phyloP scores from a whole-genome alignment of 148 eudicot genomes.

The Fagopyrum tataricum region DNA sequence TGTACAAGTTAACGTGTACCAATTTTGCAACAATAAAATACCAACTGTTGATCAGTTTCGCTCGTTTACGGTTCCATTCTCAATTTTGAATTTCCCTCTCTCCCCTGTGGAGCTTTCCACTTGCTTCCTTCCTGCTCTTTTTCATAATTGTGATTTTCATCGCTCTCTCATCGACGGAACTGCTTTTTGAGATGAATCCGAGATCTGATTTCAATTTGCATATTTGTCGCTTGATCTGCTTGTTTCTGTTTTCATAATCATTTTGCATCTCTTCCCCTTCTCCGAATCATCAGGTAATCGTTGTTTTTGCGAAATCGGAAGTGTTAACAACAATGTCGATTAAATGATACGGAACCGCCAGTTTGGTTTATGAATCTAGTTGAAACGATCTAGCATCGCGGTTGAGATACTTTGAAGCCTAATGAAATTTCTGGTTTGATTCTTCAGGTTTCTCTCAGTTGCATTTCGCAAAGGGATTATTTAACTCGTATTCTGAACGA shows the following conservation, averaged over 20 bases:
- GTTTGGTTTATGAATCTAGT: neutral
- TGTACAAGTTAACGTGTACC: neutral
- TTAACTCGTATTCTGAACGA: neutral
- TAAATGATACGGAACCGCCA: neutral
- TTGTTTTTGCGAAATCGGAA: neutral
- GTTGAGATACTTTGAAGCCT: neutral
- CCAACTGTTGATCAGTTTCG: neutral
- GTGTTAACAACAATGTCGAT: neutral
- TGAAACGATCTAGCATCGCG: neutral
- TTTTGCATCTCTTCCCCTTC: neutral
- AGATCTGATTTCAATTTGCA: neutral
- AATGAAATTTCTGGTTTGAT: neutral
- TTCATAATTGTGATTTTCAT: neutral
- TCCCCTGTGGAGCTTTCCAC: neutral
- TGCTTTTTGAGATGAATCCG: neutral
- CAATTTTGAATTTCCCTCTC: conserved; percentile 11
- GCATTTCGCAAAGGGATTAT: conserved; percentile 1
- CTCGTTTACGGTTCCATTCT: neutral
- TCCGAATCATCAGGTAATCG: neutral
- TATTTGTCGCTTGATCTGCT: neutral
- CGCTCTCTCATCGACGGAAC: neutral
- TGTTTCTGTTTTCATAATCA: neutral
- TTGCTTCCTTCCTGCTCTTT: neutral
- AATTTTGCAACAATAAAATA: neutral
- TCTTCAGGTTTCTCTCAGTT: neutral